These are phyloP conservation scores for Fusarium sp. DNA, from an alignment of 2,329 filamentous ascomycete genomes.

Conservation along the genomic window DNA sequence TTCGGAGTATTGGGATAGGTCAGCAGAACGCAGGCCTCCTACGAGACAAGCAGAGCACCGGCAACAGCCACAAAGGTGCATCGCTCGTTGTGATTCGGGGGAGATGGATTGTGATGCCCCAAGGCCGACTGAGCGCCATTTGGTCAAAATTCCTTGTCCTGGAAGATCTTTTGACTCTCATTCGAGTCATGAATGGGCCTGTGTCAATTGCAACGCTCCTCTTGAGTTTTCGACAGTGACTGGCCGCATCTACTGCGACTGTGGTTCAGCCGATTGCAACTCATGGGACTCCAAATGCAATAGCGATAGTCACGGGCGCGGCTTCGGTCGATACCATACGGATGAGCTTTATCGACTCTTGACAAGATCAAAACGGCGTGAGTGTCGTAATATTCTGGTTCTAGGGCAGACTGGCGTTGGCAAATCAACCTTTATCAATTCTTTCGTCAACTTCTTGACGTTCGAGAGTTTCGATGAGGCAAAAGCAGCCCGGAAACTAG, in stretches of 20 bases:
- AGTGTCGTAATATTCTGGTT: constrained; percentile 55
- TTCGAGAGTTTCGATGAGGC: constrained; percentile 53
- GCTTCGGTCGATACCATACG: constrained; percentile 8
- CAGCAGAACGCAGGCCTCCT: neutral
- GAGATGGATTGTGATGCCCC: neutral
- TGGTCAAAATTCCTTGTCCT: constrained; percentile 49
- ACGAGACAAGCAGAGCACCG: neutral
- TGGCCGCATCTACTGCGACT: constrained; percentile 50
- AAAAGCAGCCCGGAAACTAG: neutral
- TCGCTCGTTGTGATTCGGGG: neutral
- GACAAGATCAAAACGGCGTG: neutral
- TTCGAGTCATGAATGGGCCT: constrained; percentile 11
- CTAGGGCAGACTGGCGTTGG: constrained; percentile 59
- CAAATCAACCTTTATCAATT: constrained; percentile 60
- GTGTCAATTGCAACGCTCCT: neutral
- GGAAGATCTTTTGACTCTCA: constrained; percentile 30
- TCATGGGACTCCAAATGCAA: constrained; percentile 48
- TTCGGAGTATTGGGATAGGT: neutral
- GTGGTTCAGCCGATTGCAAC: constrained; percentile 43
- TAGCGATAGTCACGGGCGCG: constrained; percentile 33
- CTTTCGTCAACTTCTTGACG: constrained; percentile 56
- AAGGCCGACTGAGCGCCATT: constrained; percentile 26
- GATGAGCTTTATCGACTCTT: neutral
- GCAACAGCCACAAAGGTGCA: neutral
- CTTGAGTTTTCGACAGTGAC: constrained; percentile 10